A percentile compares a stretch with the other conserved stretches of the same genome.
These are phyloP conservation scores for Centaurea solstitialis DNA, from an alignment of 129 eudicot genomes.

Conservation along the genomic window DNA sequence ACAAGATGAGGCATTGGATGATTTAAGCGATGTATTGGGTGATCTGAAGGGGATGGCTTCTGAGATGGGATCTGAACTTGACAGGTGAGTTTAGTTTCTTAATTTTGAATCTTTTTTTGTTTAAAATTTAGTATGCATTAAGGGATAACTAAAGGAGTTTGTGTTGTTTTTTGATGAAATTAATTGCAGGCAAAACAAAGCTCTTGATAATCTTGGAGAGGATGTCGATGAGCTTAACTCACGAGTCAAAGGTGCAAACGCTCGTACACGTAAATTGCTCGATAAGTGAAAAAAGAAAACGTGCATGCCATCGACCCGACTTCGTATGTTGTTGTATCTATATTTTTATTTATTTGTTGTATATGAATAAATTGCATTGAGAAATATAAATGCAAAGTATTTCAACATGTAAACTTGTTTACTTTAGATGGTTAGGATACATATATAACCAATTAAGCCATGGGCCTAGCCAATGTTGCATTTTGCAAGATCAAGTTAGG, in stretches of 20 bases:
- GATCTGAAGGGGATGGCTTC: conserved; percentile 96
- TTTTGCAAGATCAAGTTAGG: conserved; percentile 2
- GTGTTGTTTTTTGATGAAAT: conserved; percentile 2
- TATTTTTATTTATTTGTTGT: neutral
- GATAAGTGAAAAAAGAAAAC: conserved; percentile 37
- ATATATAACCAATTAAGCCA: neutral
- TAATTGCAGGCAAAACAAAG: conserved; percentile 83
- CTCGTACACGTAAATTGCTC: conserved; percentile 67
- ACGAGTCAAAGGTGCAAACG: conserved; percentile 87
- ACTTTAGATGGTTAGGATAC: conserved; percentile 6
- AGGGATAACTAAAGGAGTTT: neutral
- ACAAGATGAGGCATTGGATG: conserved; percentile 86
- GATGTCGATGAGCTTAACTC: conserved; percentile 88
- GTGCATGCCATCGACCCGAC: conserved; percentile 5
- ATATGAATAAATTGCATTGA: conserved; percentile 29
- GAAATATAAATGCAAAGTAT: conserved; percentile 15
- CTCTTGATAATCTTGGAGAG: conserved; percentile 71
- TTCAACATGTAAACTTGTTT: conserved; percentile 5
- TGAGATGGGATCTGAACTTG: conserved; percentile 91
- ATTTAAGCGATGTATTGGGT: conserved; percentile 80
- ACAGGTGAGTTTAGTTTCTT: conserved; percentile 46
- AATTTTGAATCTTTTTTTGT: neutral
- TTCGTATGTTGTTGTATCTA: conserved; percentile 18
- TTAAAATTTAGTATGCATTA: neutral
- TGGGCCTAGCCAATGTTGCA: conserved; percentile 9